Evolutionary conservation across 257 asterid species (phyloP).

Genomic region (Solanum paucissectum): DNA sequence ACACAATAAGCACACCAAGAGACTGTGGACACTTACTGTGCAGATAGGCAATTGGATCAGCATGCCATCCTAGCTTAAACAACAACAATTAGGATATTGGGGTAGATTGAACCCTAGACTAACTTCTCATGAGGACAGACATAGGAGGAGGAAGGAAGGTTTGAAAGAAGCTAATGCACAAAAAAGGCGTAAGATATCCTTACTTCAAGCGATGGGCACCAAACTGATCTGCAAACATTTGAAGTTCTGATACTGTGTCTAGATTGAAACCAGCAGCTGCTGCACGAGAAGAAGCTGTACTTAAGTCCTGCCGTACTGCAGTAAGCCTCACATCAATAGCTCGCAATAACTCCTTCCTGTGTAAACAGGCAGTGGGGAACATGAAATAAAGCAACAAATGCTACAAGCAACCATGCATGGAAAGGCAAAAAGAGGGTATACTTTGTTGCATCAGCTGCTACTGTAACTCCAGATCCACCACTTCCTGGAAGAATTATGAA

Average conservation of each 20-base stretch:
- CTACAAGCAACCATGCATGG: background rate
- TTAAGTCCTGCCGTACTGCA: constrained; percentile 69
- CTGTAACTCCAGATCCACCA: constrained; percentile 44
- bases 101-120: background rate
- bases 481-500: constrained; percentile 43
- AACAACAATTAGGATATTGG: background rate
- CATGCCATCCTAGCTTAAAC: background rate
- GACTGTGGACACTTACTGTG: background rate
- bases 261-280: constrained; percentile 73
- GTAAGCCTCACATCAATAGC: constrained; percentile 87
- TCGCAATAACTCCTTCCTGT: constrained; percentile 79
- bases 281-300: constrained; percentile 62
- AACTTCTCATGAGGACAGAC: background rate
- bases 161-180: background rate
- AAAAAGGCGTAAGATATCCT: constrained; percentile 13
- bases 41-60: background rate
- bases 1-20: background rate
- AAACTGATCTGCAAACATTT: constrained; percentile 67
- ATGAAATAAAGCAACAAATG: background rate
- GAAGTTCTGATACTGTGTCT: constrained; percentile 70
- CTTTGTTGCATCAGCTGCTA: constrained; percentile 80
- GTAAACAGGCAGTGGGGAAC: constrained; percentile 2
- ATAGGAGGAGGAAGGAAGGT: background rate
- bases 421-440: constrained; percentile 11
- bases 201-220: constrained; percentile 72